Percentiles rank a stretch among this genome's conserved stretches.
These are phyloP conservation scores for Ganoderma boninense DNA, from an alignment of 1,284 basidiomycete species.

Conservation along the genomic window DNA sequence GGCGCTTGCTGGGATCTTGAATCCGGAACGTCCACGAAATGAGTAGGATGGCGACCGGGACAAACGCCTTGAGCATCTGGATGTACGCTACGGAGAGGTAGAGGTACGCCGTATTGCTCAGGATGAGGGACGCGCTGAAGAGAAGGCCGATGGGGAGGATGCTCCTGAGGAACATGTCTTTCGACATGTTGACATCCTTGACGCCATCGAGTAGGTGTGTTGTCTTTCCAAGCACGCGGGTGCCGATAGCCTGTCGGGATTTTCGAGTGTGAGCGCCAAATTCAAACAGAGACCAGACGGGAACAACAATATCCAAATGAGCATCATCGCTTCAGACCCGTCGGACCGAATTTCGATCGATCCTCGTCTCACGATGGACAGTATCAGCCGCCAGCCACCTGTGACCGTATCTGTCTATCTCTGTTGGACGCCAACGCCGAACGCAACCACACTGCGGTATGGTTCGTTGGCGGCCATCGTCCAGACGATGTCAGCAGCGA, in stretches of 20 bases:
- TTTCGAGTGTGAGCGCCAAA: not conserved
- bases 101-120: constrained; percentile 95
- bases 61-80: constrained; percentile 99
- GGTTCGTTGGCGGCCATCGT: not conserved
- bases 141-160: constrained; percentile 95
- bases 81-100: constrained; percentile 93
- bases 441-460: not conserved
- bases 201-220: constrained; percentile 90
- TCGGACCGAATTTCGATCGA: not conserved
- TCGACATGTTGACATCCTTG: constrained; percentile 88
- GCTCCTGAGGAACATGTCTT: constrained; percentile 84
- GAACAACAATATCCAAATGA: not conserved
- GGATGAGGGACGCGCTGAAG: constrained; percentile 91
- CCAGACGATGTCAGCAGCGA: not conserved
- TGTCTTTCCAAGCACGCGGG: constrained; percentile 88
- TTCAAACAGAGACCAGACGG: not conserved
- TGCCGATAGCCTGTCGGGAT: constrained; percentile 79
- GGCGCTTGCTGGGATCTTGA: constrained; percentile 86
- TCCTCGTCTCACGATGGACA: no score
- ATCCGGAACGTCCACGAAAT: constrained; percentile 93
- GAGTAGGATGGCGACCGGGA: constrained; percentile 94
- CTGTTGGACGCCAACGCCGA: not conserved
- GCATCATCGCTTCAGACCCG: not conserved
- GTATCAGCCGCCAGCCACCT: not conserved
- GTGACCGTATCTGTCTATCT: not conserved